Evolutionary conservation across 805 yeast genomes (phyloP), one percentile per base, ranked within the genome.

Genomic region (Lachancea sp.): DNA sequence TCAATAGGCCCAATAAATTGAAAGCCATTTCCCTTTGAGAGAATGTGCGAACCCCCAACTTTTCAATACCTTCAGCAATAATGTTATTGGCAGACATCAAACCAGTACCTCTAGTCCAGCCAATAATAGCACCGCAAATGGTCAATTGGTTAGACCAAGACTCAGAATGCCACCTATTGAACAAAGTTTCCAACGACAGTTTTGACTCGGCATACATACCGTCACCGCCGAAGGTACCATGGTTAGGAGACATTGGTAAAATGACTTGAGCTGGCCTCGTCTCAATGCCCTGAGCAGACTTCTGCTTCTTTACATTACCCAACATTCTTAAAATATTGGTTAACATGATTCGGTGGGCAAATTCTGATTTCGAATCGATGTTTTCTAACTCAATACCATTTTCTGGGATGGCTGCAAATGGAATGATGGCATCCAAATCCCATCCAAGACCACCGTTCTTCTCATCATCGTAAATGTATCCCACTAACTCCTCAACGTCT

Each of bases 51-150:
- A 92, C 97, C 58, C 98, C 97, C 46, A 83, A 71, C 62, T 78
- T 78, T 71, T 92, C 99, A 60, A 92, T 85, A 53, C 97, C 97
- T 70, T 89, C 96, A 46, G 99, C 96, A 64, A 92, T 86, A 63
- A 87, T 83, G 72, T 92, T 92, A 76, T 92, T 92, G 55, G 82
- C 97, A 59, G 88, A 75, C 99, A 92, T 92, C 61, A 92, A 80
- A 61, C 99, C 99, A 45, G 99, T 92, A 68, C 99, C 99, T 76
- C 99, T 86, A 49, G 99, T 92, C 99, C 99, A 92, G 64, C 99
- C 99, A 66, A 92, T 92, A 52, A 92, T 77, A 34, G 98, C 97
- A 74, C 99, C 99, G 68, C 97, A 89, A 46, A 92, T 73, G 45
- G 97, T 92, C 70, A 92, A 79, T 71, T 85, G 92, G 50, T 83